Conservation (phyloP, 176 grass and related monocot species). For the Oryza longistaminata region DNA sequence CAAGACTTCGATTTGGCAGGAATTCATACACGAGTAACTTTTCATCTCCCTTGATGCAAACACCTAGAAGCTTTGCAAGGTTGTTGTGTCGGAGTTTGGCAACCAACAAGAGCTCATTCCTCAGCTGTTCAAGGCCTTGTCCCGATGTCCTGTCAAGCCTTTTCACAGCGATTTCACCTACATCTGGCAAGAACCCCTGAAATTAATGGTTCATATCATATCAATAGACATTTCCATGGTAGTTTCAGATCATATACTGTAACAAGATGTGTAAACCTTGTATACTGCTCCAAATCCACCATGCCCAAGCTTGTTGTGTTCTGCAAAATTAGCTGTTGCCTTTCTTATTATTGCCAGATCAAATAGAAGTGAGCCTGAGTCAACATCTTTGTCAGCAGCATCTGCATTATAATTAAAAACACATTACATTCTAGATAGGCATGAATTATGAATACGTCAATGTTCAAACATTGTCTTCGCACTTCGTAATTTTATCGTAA, state of each 20-base stretch:
- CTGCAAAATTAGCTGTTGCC: constrained; percentile 55
- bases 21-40: constrained; percentile 53
- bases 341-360: constrained; percentile 36
- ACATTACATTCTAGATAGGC: background rate
- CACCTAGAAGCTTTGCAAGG: constrained; percentile 36
- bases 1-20: constrained; percentile 48
- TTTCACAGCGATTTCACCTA: constrained; percentile 26
- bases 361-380: constrained; percentile 44
- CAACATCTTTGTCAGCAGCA: constrained; percentile 2
- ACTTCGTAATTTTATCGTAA: no score
- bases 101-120: constrained; percentile 51
- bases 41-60: constrained; percentile 42
- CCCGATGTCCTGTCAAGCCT: constrained; percentile 25
- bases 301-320: constrained; percentile 65
- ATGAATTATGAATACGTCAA: background rate
- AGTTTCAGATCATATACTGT: background rate
- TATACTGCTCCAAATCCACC: constrained; percentile 72
- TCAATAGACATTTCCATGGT: no score
- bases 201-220: background rate
- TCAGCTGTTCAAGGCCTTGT: constrained; percentile 41
- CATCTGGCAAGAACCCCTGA: constrained; percentile 42
- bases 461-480: background rate
- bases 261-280: constrained; percentile 27
- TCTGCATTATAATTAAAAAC: background rate
- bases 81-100: constrained; percentile 60